Evolutionary conservation across 352 stramenopile genomes (phyloP), one percentile per base, ranked within the genome.

Genomic region (Phytopythium cucurbitacearum): DNA sequence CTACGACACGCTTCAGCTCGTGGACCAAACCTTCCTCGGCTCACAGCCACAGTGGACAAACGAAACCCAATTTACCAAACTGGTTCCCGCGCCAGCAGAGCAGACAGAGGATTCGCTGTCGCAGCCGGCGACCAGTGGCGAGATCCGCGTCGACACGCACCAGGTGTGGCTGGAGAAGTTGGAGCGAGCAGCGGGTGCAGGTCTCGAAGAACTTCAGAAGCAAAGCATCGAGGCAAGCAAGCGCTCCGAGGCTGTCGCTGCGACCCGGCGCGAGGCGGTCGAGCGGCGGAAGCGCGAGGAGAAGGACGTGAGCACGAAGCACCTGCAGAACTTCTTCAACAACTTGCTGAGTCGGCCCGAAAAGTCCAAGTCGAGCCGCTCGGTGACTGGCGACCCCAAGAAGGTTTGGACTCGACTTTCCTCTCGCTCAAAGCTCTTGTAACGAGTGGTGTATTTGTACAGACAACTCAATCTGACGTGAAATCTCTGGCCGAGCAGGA

Each of bases 281-380:
- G 84, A 94, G 64, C 77, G 79, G 10, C 70, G 81, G 42, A 94
- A 91, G 57, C 71, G 77, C 15, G 79, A 92, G 51, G 79, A 91
- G 47, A 89, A 87, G 65, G 81, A 92, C 47, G 81, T 94, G 48
- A 92, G 73, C 65, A 90, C 84, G 34, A 94, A 88, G 15, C 84
- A 94, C 54, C 51, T 94, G 57, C 76, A 85, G 34, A 94, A 91
- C 56, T 94, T 94, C 60, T 94, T 94, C 58, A 94, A 94, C 64
- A 92, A 94, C 49, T 49, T 94, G 49, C 65, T 94, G 6, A 94
- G 84, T 61, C 79, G 81, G 28, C 84, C 84, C 5, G 84, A 94
- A 45, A 94, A 94, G 55, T 76, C 82, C 28, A 87, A 82, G 57
- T 88, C 78, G n/a, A 74, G 73, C 53, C 69, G 81, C 7, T 69